Base-by-base conservation (phyloP, 768 basidiomycete species). In the Lentinula sp. region DNA sequence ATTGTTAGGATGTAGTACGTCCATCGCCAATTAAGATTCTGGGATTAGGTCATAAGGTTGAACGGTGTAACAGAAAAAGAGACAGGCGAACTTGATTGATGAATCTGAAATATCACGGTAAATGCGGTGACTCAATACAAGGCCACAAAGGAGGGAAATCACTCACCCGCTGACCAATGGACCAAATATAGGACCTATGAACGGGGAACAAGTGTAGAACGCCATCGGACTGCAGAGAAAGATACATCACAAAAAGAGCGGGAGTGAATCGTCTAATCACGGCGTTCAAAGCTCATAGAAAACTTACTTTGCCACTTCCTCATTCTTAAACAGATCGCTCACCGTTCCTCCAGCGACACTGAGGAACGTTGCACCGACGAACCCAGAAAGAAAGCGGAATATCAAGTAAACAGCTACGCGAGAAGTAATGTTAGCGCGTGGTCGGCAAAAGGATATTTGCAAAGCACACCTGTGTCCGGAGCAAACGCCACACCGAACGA, bases 401-500 rank as follows among this genome's bases (percentile, higher is more conserved):
- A 87, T 71, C 6, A 95, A 76, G 65, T 83, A 84, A 0, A 87
- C 81, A 7, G 76, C 86, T 84, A 20, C 8, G 8, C 6, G 12
- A n/a, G 20, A 46, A 20, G 18, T 18, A 12, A 4, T 7, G 20
- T 18, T 12, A 46, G 45, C 45, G 45, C 28, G 5, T 60, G 7
- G 45, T n/a, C 45, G 7, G 12, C 4, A 9, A 46, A 10, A 50
- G 3, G 20, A 45, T 46, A 49, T 56, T 9, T 7, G 10, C 15
- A 16, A 32, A 37, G 72, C 82, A 46, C 51, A 86, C 86, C 79
- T 23, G 85, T 79, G 64, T 90, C 77, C 3, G 83, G 85, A 2
- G 88, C 81, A 62, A 93, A 92, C 1, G 89, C 87, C 4, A 90
- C 84, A 0, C 89, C 87, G 66, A 86, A 87, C 20, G 85, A 83